Base-by-base conservation (phyloP, 1,284 basidiomycete species). In the Porodaedalea pini region DNA sequence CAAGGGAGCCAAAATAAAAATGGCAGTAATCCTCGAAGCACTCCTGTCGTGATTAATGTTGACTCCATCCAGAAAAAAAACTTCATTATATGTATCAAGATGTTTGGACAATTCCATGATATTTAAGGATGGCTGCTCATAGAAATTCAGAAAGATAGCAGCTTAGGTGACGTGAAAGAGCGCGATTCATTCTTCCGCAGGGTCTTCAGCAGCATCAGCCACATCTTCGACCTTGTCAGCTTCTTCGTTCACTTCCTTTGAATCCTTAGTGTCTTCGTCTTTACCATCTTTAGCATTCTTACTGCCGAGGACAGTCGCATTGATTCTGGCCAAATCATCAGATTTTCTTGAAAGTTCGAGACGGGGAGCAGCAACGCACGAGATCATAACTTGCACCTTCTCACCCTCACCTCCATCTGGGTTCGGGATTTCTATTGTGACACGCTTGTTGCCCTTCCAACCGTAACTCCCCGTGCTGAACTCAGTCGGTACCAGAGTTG, bases 381-480 rank as follows among this genome's bases (percentile, higher is more conserved):
- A 82, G 59, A 91, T 70, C 77, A 81, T 82, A n/a, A 91, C 86
- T 64, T 86, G 80, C 1, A 90, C 84, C 62, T 79, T 83, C 71
- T 83, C 82, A 68, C 79, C 84, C 53, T 75, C 74, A 23, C 77
- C 72, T 4, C 73, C 78, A 25, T 80, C 78, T 0, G 73, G 66
- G 59, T 76, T 76, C 58, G 78, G 74, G 13, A 91, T 67, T 65
- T 88, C 85, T 51, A 91, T 76, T 1, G 75, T 78, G 60, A 90
- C 70, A 27, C 83, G 78, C 69, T 85, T 86, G 68, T 70, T 81
- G 4, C 85, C 88, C 67, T 90, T 91, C 88, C 88, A 91, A 4
- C 89, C 88, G 68, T 86, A 89, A 66, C 85, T 88, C 15, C 88
- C 87, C 0, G 88, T 89, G 17, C 73, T 66, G 70, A 91, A 90